Conservation (phyloP, 495 filamentous ascomycete species). For the Daldinia bambusicola region DNA sequence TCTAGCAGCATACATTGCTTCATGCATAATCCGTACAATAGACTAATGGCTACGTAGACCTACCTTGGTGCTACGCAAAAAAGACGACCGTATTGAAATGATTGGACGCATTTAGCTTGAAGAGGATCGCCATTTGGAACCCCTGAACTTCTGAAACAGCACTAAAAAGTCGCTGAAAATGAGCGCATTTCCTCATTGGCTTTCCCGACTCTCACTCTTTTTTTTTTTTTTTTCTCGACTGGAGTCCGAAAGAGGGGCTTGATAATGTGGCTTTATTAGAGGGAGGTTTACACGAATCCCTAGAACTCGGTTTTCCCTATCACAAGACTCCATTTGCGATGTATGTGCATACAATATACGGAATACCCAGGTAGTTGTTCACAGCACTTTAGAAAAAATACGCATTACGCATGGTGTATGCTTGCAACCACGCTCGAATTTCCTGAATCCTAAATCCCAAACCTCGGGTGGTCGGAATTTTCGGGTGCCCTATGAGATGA, state of each 20-base stretch:
- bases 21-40: too few relatives aligned
- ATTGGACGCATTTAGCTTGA: constrained; percentile 32
- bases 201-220: not conserved
- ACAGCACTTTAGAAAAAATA: too few relatives aligned
- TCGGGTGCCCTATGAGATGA: constrained; percentile 23
- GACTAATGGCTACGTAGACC: too few relatives aligned
- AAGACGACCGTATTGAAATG: constrained; percentile 20
- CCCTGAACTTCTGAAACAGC: constrained; percentile 40
- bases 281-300: not conserved
- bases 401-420: not conserved
- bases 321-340: not conserved
- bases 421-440: not conserved
- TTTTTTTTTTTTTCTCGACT: constrained; percentile 6
- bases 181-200: constrained; percentile 30
- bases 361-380: not conserved
- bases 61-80: not conserved
- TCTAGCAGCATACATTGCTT: not conserved
- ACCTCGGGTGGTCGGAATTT: constrained; percentile 32
- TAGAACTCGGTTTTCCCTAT: not conserved
- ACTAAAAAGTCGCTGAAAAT: constrained; percentile 27
- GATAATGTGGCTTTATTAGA: constrained; percentile 5
- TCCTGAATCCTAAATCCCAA: constrained; percentile 1
- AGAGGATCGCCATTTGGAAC: constrained; percentile 42
- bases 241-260: constrained; percentile 11
- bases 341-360: not conserved